Conservation (phyloP, 192 early-diverging fungal genomes). For the Backusella sp. region DNA sequence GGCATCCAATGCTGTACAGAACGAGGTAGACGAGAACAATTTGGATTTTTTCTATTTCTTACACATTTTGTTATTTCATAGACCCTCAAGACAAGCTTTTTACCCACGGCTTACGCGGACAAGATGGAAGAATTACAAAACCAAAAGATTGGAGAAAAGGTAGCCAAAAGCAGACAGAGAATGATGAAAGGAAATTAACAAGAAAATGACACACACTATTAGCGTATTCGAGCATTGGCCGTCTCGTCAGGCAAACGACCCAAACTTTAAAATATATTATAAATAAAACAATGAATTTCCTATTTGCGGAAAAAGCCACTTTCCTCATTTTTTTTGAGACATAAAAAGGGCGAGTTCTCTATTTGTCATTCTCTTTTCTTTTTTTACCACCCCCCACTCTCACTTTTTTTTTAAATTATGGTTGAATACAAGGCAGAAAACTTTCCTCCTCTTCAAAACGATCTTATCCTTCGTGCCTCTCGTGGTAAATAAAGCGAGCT, state of each 20-base stretch:
- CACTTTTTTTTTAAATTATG: not conserved
- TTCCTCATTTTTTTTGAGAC: not conserved
- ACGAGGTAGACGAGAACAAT: conserved; percentile 21
- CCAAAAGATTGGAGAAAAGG: conserved; percentile 18
- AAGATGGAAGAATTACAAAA: not conserved
- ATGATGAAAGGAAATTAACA: not conserved
- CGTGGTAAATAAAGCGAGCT: conserved; percentile 52
- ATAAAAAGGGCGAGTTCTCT: not conserved
- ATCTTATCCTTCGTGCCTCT: conserved; percentile 85
- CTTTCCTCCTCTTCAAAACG: conserved; percentile 89
- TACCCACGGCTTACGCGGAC: conserved; percentile 21
- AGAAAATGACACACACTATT: not conserved
- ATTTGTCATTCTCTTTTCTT: not conserved
- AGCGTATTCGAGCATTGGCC: conserved; percentile 2
- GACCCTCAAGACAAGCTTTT: conserved; percentile 35
- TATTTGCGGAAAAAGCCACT: not conserved
- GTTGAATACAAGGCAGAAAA: conserved; percentile 11
- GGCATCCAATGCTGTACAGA: conserved; percentile 30
- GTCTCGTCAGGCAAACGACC: not conserved
- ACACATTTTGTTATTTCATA: conserved; percentile 3
- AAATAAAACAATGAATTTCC: not conserved
- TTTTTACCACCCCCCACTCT: not conserved
- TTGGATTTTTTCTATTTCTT: too few relatives aligned
- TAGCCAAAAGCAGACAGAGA: not conserved
- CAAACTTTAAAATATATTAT: conserved; percentile 2